Evolutionary conservation across 495 filamentous ascomycete species (phyloP), one percentile per base, ranked within the genome.

Genomic region (Penicillium paxilli): DNA sequence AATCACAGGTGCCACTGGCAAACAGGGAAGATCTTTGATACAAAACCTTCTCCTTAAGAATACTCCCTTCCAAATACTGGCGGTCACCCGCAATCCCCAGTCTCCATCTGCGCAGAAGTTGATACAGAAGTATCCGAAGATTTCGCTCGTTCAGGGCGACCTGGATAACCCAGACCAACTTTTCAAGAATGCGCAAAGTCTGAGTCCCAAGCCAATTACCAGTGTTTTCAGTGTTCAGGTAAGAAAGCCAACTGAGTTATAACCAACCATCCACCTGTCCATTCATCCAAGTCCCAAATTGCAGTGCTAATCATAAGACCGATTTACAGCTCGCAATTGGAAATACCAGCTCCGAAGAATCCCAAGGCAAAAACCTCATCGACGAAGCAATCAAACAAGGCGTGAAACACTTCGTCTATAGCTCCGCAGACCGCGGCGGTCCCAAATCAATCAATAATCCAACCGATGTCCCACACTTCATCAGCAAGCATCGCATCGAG

Each of bases 361-460:
- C 61, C 6, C 87, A 90, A 64, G 87, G 84, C n/a, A 84, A 80
- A 44, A 69, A 65, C 1, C 67, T 90, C 17, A 70, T 90, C 54
- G 83, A 88, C 49, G 79, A 72, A 9, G 72, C 82, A 2, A 53
- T 91, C 40, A 74, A 74, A 28, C 65, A 79, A 12, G 75, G 78
- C 16, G 83, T 90, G 49, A 71, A 75, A 38, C 77, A 82, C 62
- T 85, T 90, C 65, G 80, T 90, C 16, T 88, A 88, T 67, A 76
- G 71, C 20, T 85, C 81, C 26, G 85, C 88, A 10, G 88, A 90
- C 56, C 83, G 86, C 17, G 85, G 85, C 46, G 86, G 85, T 41
- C 76, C 83, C 23, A 66, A 67, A 33, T 82, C 77, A 47, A 78
- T 75, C 59, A 57, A 71, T 14, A 85, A 80, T 54, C 77, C 81